Conservation (phyloP, 140 eudicot species). For the Cichorium intybus region DNA sequence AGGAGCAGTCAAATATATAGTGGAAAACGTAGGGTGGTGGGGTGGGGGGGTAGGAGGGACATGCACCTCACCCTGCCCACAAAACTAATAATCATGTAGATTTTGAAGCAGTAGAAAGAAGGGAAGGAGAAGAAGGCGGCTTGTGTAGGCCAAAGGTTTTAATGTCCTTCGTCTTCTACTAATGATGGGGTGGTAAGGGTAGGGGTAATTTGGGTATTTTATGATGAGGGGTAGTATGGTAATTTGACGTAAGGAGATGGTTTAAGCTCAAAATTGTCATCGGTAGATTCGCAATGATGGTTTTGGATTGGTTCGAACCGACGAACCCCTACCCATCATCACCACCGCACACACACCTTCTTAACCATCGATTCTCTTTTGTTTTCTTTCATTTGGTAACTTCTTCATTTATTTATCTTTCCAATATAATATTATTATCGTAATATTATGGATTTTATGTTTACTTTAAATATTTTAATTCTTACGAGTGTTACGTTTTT, state of each 20-base stretch:
- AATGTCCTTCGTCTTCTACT: conserved; percentile 41
- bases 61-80: background rate
- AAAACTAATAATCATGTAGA: conserved; percentile 17
- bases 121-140: conserved; percentile 69
- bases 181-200: conserved; percentile 52
- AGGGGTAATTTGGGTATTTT: conserved; percentile 22
- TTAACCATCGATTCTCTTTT: conserved; percentile 1
- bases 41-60: background rate
- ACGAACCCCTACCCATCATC: conserved; percentile 55
- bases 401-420: background rate
- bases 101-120: conserved; percentile 8
- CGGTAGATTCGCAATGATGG: conserved; percentile 85
- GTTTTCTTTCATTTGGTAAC: background rate
- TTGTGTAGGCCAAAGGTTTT: conserved; percentile 62
- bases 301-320: conserved; percentile 75
- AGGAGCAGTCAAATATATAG: conserved; percentile 46
- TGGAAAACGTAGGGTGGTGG: background rate
- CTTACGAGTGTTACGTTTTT: no score
- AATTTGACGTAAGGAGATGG: conserved; percentile 2
- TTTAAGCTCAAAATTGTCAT: conserved; percentile 29
- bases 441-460: no score
- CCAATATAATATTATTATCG: no score
- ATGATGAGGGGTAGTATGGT: conserved; percentile 8
- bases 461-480: no score
- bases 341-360: conserved; percentile 28